Conservation (phyloP, 179 eudicot genomes). For the Dionaea muscipula region DNA sequence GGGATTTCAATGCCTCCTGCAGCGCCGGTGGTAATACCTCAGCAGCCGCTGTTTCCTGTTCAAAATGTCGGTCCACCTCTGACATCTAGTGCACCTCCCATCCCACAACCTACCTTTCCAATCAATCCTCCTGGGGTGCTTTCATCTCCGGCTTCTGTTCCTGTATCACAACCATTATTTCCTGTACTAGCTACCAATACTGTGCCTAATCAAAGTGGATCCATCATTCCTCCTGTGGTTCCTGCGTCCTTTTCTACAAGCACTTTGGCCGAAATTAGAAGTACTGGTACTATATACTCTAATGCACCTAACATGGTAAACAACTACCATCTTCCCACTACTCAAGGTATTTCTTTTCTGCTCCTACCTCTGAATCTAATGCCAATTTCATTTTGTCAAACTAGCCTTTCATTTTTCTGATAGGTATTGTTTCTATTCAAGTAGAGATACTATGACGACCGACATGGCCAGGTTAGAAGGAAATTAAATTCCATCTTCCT, state of each 20-base stretch:
- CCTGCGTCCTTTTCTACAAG: conserved; percentile 33
- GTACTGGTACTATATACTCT: conserved; percentile 21
- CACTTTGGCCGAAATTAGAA: conserved; percentile 24
- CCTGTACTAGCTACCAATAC: conserved; percentile 56
- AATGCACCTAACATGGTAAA: conserved; percentile 25
- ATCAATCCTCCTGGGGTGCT: conserved; percentile 33
- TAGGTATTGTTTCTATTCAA: background rate
- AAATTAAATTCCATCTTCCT: background rate
- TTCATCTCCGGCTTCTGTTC: conserved; percentile 28
- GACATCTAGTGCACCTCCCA: conserved; percentile 33
- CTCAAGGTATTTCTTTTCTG: conserved; percentile 39
- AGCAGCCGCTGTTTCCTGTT: conserved; percentile 84
- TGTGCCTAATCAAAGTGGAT: conserved; percentile 37
- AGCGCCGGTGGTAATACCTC: conserved; percentile 43
- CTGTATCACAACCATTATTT: conserved; percentile 80
- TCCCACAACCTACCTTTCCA: conserved; percentile 43
- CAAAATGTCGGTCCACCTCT: conserved; percentile 45
- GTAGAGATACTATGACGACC: background rate
- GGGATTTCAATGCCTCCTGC: conserved; percentile 52
- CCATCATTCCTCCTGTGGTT: conserved; percentile 33
- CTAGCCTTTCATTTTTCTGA: background rate
- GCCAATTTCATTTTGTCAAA: background rate
- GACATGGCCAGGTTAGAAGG: background rate
- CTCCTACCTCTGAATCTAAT: background rate
- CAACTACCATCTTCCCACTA: conserved; percentile 31